These are phyloP conservation scores for Carex kokanica DNA, from an alignment of 176 grass and related monocot species.

Conservation along the genomic window DNA sequence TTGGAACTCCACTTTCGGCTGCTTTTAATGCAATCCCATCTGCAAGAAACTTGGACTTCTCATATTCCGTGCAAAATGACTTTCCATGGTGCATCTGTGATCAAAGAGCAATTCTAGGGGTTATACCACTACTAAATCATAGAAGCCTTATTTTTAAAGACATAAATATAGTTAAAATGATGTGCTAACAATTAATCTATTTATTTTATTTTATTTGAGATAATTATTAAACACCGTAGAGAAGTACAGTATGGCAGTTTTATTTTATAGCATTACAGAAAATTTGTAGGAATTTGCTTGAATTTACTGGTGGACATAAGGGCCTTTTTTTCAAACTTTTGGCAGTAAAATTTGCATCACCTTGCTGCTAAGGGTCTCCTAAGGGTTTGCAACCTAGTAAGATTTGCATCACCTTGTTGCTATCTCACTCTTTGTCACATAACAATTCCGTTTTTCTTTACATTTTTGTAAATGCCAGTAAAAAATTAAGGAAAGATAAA, in stretches of 20 bases:
- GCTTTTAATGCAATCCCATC: conserved; percentile 78
- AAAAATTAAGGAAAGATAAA: conserved; percentile 2
- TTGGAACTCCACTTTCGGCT: conserved; percentile 60
- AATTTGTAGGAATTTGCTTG: background rate
- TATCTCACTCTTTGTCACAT: background rate
- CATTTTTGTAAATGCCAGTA: background rate
- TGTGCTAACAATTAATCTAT: background rate
- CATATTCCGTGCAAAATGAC: conserved; percentile 86
- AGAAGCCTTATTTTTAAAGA: background rate
- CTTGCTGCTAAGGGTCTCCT: too few species aligned
- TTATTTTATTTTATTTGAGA: background rate
- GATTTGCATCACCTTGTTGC: background rate
- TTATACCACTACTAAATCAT: background rate
- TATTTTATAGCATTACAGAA: background rate
- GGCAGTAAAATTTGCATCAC: too few species aligned
- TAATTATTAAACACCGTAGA: too few species aligned
- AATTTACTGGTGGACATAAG: background rate
- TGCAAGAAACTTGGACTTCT: conserved; percentile 82
- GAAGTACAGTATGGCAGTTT: background rate
- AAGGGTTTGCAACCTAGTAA: background rate
- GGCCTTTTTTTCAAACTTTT: background rate
- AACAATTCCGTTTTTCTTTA: background rate
- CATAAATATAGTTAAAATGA: background rate
- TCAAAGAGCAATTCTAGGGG: conserved; percentile 9
- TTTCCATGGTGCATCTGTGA: conserved; percentile 73